Percentiles rank a stretch among this genome's conserved stretches.
phyloP scores from a whole-genome alignment of 768 basidiomycete genomes.

The Lentinus tigrinus region DNA sequence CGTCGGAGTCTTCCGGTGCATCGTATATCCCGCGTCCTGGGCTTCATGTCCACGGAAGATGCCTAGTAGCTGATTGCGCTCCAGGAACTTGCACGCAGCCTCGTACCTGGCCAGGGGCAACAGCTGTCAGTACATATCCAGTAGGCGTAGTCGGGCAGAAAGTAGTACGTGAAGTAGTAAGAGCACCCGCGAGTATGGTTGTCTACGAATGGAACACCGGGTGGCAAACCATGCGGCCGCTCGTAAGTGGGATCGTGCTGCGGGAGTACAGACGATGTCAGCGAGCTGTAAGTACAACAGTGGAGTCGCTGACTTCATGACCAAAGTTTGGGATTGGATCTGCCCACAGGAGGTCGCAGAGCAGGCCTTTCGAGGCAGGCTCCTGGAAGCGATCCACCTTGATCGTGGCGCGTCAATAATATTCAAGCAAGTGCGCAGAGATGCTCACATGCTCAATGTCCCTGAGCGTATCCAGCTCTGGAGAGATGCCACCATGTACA shows the following conservation, averaged over 20 bases:
- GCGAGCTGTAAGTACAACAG: background rate
- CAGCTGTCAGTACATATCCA: background rate
- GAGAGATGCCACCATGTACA: slow-evolving; percentile 94
- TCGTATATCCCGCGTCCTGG: slow-evolving; percentile 92
- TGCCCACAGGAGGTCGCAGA: slow-evolving; percentile 96
- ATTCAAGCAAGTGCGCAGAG: background rate
- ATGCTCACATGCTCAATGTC: slow-evolving; percentile 61
- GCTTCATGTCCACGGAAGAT: slow-evolving; percentile 97
- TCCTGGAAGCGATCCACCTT: slow-evolving; percentile 92
- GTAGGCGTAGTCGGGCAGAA: background rate
- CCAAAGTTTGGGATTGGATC: slow-evolving; percentile 92
- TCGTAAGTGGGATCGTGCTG: slow-evolving; percentile 22
- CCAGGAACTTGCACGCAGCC: slow-evolving; percentile 91
- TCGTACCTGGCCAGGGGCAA: slow-evolving; percentile 51
- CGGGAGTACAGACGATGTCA: background rate
- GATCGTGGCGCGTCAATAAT: background rate
- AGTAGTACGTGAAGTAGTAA: slow-evolving; percentile 78
- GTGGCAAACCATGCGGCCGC: slow-evolving; percentile 42
- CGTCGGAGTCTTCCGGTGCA: slow-evolving; percentile 93
- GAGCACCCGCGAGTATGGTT: slow-evolving; percentile 90
- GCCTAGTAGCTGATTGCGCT: slow-evolving; percentile 86
- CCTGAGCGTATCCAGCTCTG: slow-evolving; percentile 74
- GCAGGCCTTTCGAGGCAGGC: slow-evolving; percentile 85
- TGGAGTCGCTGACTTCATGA: slow-evolving; percentile 51
- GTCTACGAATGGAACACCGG: slow-evolving; percentile 66